Conservation (phyloP, 208 protist species). For the Leishmania gerbilli region DNA sequence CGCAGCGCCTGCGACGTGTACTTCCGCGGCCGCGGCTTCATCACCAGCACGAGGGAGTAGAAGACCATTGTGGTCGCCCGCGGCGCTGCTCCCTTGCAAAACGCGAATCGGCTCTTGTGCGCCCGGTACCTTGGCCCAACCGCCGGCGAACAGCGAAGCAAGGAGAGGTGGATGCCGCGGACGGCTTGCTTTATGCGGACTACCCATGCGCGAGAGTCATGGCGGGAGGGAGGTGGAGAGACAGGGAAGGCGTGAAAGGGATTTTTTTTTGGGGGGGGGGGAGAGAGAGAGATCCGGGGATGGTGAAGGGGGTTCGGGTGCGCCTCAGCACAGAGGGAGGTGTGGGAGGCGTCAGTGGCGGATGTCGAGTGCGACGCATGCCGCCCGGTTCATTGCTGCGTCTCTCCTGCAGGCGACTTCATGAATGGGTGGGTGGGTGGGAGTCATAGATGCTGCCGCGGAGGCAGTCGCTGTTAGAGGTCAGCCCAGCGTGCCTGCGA, state of each 20-base stretch:
- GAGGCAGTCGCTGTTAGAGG: background rate
- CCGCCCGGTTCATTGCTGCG: background rate
- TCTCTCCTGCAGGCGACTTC: background rate
- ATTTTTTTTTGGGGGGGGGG: too few species aligned
- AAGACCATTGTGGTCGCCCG: constrained; percentile 69
- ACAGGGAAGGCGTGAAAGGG: background rate
- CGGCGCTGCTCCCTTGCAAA: background rate
- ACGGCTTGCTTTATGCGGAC: background rate
- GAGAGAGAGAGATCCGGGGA: background rate
- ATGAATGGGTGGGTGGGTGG: background rate
- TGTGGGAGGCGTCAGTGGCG: background rate
- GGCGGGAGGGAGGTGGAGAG: background rate
- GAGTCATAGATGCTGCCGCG: background rate
- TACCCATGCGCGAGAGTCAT: background rate
- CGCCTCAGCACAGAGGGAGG: background rate
- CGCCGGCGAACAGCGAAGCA: background rate
- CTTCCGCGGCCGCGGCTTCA: constrained; percentile 79
- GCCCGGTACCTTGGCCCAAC: background rate
- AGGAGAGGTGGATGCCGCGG: background rate
- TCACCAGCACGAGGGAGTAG: constrained; percentile 83
- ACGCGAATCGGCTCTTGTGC: background rate
- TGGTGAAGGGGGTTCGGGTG: background rate
- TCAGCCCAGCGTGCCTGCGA: background rate
- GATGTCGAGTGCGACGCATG: background rate
- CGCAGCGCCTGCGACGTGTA: constrained; percentile 78